These are phyloP conservation scores for Ophiognomonia clavigignenti-juglandacearum DNA, from an alignment of 2,329 filamentous ascomycete species.

Conservation along the genomic window DNA sequence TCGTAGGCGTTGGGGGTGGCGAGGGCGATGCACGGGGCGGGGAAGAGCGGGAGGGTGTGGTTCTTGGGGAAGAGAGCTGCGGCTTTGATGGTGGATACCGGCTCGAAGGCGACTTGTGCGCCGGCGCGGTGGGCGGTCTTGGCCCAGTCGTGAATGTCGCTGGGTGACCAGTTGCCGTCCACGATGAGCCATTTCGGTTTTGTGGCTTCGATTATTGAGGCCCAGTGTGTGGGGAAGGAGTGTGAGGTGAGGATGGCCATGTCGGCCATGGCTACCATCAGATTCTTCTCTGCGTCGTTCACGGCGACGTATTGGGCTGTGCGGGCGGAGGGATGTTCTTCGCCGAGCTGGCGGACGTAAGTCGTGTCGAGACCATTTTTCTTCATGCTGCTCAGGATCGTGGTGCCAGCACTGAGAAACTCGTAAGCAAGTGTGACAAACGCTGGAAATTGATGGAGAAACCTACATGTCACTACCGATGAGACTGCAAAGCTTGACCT, in stretches of 20 bases:
- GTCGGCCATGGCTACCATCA: constrained; percentile 92
- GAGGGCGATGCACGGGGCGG: constrained; percentile 61
- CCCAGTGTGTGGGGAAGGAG: constrained; percentile 53
- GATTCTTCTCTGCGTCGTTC: constrained; percentile 76
- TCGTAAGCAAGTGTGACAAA: no score
- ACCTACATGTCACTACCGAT: constrained; percentile 72
- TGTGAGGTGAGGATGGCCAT: constrained; percentile 75
- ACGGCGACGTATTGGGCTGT: constrained; percentile 91
- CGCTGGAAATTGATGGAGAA: background rate
- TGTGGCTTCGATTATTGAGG: constrained; percentile 48
- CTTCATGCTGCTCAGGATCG: constrained; percentile 62
- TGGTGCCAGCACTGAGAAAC: constrained; percentile 60
- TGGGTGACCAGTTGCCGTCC: constrained; percentile 78
- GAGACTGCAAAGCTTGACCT: constrained; percentile 72
- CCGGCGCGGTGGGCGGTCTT: constrained; percentile 49
- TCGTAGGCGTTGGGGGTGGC: constrained; percentile 82
- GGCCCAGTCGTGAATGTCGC: constrained; percentile 64
- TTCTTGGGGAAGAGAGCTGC: constrained; percentile 57
- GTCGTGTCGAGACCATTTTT: constrained; percentile 59
- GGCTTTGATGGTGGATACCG: constrained; percentile 80
- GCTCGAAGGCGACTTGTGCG: constrained; percentile 73
- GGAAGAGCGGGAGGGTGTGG: constrained; percentile 49
- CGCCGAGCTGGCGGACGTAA: constrained; percentile 55
- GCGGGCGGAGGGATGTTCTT: constrained; percentile 46
- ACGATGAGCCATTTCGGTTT: constrained; percentile 74